Percentiles rank a stretch among this genome's conserved stretches.
Conservation (phyloP, 192 early-diverging fungal species). For the Powellomyces hirtus region DNA sequence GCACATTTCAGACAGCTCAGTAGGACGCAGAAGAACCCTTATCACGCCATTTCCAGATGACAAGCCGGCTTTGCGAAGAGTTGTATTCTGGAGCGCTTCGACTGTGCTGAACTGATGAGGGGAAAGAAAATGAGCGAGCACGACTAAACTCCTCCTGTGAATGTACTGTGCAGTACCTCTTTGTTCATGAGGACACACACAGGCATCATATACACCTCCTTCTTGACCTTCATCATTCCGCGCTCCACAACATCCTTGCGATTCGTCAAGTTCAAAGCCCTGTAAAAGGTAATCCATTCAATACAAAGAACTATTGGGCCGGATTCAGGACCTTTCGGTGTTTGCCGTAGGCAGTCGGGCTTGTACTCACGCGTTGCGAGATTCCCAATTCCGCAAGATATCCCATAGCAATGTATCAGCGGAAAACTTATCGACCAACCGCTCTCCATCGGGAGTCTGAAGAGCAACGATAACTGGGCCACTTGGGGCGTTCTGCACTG, state of each 20-base stretch:
- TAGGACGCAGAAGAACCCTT: conserved; percentile 64
- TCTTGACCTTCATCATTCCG: conserved; percentile 28
- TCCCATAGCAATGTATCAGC: conserved; percentile 67
- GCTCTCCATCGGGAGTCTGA: conserved; percentile 67
- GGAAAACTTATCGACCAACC: conserved; percentile 64
- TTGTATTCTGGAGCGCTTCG: conserved; percentile 60
- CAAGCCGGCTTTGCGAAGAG: conserved; percentile 68
- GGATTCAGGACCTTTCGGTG: neutral
- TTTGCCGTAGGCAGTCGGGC: too few species aligned
- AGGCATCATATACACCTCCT: conserved; percentile 56
- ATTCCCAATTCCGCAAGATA: conserved; percentile 60
- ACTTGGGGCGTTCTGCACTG: neutral
- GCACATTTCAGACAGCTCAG: conserved; percentile 28
- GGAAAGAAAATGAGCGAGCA: neutral
- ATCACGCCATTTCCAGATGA: conserved; percentile 66
- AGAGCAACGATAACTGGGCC: conserved; percentile 61
- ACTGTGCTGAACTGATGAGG: conserved; percentile 54
- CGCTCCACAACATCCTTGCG: conserved; percentile 35
- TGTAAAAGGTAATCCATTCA: conserved; percentile 3
- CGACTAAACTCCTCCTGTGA: neutral
- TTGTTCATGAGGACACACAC: conserved; percentile 63
- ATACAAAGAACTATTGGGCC: neutral
- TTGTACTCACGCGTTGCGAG: conserved; percentile 44
- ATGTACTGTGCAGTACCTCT: conserved; percentile 46
- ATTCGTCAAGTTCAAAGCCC: conserved; percentile 54